Evolutionary conservation across 1,284 basidiomycete species (phyloP).

Genomic region (Trichosporon coremiiforme): DNA sequence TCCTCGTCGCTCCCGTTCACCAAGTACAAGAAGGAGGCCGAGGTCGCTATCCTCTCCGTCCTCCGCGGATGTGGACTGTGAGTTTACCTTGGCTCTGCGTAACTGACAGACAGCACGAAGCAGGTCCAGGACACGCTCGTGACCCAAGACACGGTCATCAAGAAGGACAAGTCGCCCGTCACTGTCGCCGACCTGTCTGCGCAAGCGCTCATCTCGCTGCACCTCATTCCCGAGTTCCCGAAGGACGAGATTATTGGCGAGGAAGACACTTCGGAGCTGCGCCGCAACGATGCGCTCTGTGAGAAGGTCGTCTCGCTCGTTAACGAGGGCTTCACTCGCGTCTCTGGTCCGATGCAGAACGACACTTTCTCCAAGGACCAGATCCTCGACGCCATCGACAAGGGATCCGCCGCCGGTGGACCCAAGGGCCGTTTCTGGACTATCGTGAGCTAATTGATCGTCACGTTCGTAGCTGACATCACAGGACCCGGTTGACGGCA

Average conservation of each 20-base stretch:
- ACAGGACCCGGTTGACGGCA: slow-evolving; percentile 54
- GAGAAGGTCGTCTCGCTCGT: slow-evolving; percentile 78
- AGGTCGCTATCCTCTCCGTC: slow-evolving; percentile 85
- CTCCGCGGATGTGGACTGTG: slow-evolving; percentile 69
- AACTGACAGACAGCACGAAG: slow-evolving; percentile 63
- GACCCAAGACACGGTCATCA: slow-evolving; percentile 81
- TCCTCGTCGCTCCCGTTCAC: slow-evolving; percentile 45
- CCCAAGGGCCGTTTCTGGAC: slow-evolving; percentile 62
- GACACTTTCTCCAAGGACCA: slow-evolving; percentile 12
- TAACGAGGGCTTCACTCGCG: slow-evolving; percentile 69
- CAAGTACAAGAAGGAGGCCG: slow-evolving; percentile 44
- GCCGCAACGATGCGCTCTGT: slow-evolving; percentile 62
- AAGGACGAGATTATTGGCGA: slow-evolving; percentile 90
- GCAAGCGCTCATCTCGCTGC: slow-evolving; percentile 78
- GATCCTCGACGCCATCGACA: slow-evolving; percentile 81
- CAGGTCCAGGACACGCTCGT: slow-evolving; percentile 87
- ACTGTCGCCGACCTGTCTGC: slow-evolving; percentile 91
- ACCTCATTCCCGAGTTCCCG: slow-evolving; percentile 79
- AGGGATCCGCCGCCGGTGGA: slow-evolving; percentile 79
- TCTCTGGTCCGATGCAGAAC: slow-evolving; percentile 59
- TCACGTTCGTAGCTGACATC: slow-evolving; percentile 18
- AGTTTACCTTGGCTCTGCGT: neutral
- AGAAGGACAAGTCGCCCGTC: slow-evolving; percentile 93
- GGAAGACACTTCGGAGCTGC: slow-evolving; percentile 84
- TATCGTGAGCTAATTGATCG: slow-evolving; percentile 63